These are phyloP conservation scores for Onygenales sp. DNA, from an alignment of 2,329 filamentous ascomycete genomes.

Conservation along the genomic window DNA sequence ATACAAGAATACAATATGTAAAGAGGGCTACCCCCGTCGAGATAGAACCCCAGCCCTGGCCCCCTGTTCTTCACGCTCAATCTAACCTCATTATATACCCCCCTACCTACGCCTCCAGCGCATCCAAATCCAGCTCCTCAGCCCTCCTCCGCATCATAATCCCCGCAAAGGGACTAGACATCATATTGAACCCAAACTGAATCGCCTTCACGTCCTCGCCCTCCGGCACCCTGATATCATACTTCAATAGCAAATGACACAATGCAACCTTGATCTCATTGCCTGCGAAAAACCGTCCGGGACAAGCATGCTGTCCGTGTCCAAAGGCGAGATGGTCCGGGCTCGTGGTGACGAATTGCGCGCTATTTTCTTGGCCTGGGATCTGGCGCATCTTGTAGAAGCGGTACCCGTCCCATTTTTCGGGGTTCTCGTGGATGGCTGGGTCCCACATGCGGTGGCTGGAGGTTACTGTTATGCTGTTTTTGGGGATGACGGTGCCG, in stretches of 20 bases:
- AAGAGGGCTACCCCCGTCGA: too few species aligned
- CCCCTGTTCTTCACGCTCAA: too few species aligned
- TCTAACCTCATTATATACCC: too few species aligned
- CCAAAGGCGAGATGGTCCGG: conserved; percentile 26
- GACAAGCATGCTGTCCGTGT: conserved; percentile 31
- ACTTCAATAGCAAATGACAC: conserved; percentile 43
- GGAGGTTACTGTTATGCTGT: conserved; percentile 18
- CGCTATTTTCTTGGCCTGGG: conserved; percentile 20
- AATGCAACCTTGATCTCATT: conserved; percentile 49
- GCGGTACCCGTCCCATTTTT: conserved; percentile 24
- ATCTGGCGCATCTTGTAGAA: conserved; percentile 23
- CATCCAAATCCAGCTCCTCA: conserved; percentile 1
- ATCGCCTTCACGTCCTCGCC: conserved; percentile 30
- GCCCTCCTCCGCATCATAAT: conserved; percentile 1
- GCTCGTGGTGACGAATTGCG: conserved; percentile 23
- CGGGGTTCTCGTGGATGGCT: conserved; percentile 18
- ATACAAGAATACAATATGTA: too few species aligned
- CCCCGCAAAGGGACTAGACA: conserved; percentile 18
- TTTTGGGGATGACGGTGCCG: conserved; percentile 21
- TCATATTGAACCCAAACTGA: conserved; percentile 38
- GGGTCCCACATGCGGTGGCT: conserved; percentile 20
- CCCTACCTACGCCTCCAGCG: neutral
- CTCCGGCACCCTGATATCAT: conserved; percentile 39
- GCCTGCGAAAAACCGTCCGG: conserved; percentile 48
- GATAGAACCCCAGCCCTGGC: too few species aligned